Base-by-base conservation (phyloP, 495 filamentous ascomycete species). In the Xanthoparmelia taractica region DNA sequence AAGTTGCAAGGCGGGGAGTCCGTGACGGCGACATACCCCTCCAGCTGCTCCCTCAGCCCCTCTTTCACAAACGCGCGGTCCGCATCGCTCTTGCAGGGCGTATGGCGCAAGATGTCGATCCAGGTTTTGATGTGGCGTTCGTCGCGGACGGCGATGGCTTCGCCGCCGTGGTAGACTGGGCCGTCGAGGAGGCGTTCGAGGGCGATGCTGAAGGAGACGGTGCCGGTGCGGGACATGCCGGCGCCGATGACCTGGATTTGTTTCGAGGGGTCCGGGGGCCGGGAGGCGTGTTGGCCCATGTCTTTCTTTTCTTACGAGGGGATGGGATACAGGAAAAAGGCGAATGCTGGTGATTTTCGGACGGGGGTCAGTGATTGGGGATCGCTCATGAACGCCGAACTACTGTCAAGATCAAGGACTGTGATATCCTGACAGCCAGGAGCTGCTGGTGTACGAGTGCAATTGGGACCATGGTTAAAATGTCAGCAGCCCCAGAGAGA, bases 221-320 rank as follows among this genome's bases (percentile, higher is more conserved):
- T 80, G 31, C 79, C 80, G 7, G 79, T 81, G 43, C 80, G 75
- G n/a, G 79, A 76, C 37, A 76, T 77, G 17, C 79, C 79, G 8
- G 80, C 79, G 11, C 79, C 76, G 63, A 81, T 81, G 38, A 80
- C 77, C 63, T 75, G 73, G n/a, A 79, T 61, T 52, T 66, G 23
- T n/a, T n/a, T 48, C 1, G 40, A n/a, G 25, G 36, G 58, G 25
- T 60, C 27, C 0, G 40, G 23, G 27, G 29, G 29, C 1, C 13
- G 48, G 27, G 50, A 54, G 18, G 50, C 0, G 4, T 54, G 50
- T 33, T 54, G 50, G 50, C 50, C 50, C 50, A 54, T 54, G 18
- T 5, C 1, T 23, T 23, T 43, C 8, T 25, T 23, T 47, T 3
- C 10, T 12, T 23, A 11, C 0, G 47, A 50, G 25, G 6, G 8